These are phyloP conservation scores for Mortierella sp. DNA, from an alignment of 371 early-diverging fungal genomes.

Conservation along the genomic window DNA sequence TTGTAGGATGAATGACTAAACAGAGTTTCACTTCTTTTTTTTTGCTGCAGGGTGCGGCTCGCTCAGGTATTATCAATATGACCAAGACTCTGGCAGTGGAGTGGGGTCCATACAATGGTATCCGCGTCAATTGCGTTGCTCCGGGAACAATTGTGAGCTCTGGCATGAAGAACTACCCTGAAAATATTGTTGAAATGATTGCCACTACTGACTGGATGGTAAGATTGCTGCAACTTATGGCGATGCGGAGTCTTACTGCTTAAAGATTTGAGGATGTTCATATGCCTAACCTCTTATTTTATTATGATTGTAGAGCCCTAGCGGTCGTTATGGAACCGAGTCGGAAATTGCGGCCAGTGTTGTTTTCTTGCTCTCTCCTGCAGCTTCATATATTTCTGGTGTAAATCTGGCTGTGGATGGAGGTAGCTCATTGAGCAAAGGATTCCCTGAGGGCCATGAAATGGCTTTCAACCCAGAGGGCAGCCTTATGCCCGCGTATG, in stretches of 20 bases:
- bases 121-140: conserved; percentile 69
- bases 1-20: neutral
- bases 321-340: conserved; percentile 67
- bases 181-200: conserved; percentile 49
- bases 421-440: conserved; percentile 57
- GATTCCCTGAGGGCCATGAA: conserved; percentile 47
- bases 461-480: conserved; percentile 52
- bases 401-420: conserved; percentile 57
- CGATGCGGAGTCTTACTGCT: neutral
- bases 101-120: conserved; percentile 63
- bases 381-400: conserved; percentile 63
- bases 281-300: neutral
- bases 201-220: conserved; percentile 48
- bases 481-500: conserved; percentile 49
- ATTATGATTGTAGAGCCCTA: conserved; percentile 49
- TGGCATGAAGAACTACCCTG: conserved; percentile 66
- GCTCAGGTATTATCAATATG: conserved; percentile 57
- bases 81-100: conserved; percentile 66
- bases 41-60: conserved; percentile 40
- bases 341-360: conserved; percentile 63
- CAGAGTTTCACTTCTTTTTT: neutral
- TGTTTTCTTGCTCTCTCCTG: conserved; percentile 62
- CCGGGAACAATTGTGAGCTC: conserved; percentile 67
- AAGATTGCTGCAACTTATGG: conserved; percentile 4
- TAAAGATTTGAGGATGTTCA: neutral